A percentile compares a stretch with the other conserved stretches of the same genome.
Evolutionary conservation across 805 yeast genomes (phyloP).

Genomic region (Metschnikowia dekortorum): DNA sequence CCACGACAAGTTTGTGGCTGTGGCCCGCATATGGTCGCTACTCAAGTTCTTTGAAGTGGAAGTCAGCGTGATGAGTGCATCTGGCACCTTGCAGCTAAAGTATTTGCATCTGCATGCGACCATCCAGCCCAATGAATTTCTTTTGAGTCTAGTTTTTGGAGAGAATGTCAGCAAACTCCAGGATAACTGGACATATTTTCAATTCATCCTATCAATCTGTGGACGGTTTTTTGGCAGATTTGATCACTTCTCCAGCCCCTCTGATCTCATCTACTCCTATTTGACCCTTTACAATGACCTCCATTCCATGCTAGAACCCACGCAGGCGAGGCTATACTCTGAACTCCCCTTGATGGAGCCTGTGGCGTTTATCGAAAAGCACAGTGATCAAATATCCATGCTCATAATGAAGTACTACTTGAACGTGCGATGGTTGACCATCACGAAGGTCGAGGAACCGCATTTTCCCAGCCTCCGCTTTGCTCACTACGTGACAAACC

Average conservation of each 20-base stretch:
- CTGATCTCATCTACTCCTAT: constrained; percentile 11
- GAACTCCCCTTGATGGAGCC: constrained; percentile 7
- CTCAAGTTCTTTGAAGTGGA: constrained; percentile 12
- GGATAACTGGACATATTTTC: constrained; percentile 5
- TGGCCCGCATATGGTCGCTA: constrained; percentile 15
- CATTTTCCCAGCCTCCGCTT: constrained; percentile 15
- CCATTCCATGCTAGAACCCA: constrained; percentile 6
- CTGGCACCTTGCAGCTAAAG: constrained; percentile 7
- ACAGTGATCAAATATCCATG: constrained; percentile 5
- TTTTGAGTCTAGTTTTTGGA: constrained; percentile 5
- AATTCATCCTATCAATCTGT: constrained; percentile 1
- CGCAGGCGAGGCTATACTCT: constrained; percentile 6
- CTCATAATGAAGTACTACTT: constrained; percentile 9
- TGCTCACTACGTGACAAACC: constrained; percentile 13
- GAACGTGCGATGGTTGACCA: constrained; percentile 13
- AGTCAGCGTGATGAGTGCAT: constrained; percentile 6
- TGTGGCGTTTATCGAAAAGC: constrained; percentile 6
- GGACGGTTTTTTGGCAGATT: constrained; percentile 12
- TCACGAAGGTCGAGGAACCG: constrained; percentile 13
- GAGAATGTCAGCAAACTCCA: neutral
- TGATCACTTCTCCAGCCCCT: constrained; percentile 6
- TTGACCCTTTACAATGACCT: constrained; percentile 12
- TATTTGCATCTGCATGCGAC: constrained; percentile 2
- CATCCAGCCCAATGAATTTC: constrained; percentile 12
- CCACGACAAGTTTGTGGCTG: constrained; percentile 10